Base-by-base conservation (phyloP, 805 yeast species). In the Lipomyces anomalus region DNA sequence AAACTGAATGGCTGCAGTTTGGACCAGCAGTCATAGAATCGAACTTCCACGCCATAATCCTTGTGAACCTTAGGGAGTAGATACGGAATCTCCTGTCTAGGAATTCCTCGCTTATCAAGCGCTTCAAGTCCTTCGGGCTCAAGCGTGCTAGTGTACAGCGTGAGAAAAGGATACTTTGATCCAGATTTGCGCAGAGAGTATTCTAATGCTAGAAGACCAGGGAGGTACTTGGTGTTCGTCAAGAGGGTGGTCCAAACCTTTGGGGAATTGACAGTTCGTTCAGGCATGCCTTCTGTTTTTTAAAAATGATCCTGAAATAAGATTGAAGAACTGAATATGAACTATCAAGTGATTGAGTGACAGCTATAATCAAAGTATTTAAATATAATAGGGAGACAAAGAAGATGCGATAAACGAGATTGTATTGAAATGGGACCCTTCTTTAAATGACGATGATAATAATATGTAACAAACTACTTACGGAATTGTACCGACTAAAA, bases 1-100 rank as follows among this genome's bases (percentile, higher is more conserved):
- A 78, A 62, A 21, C 70, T 65, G 57, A 78, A 78, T 6, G 79
- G 74, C 61, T 75, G 78, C 40, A 78, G 60, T 60, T 78, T 78
- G 23, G 81, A 69, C 81, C 82, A 78, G 52, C 81, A 76, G 57
- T 78, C 82, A 55, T 71, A 65, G 61, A 78, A 78, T 29, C 83
- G 62, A 7, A 73, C 67, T 52, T 79, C 82, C 30, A 68, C 61
- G 7, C 69, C 60, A 52, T 74, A 74, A 45, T 72, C 74, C 53
- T 71, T 73, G 49, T 66, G 63, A 16, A 57, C 61, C 1, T 61
- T 56, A 1, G 81, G 82, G 4, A 68, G 54, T 22, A 78, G 61
- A 42, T 70, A 65, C 17, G 68, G 66, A 13, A 76, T 67, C 43
- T 62, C 64, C 26, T 68, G 43, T 40, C 71, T 68, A 21, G 67